Percentiles rank a stretch among this genome's conserved stretches.
These are phyloP conservation scores for Pseudevernia furfuracea DNA, from an alignment of 495 filamentous ascomycete genomes.

Conservation along the genomic window DNA sequence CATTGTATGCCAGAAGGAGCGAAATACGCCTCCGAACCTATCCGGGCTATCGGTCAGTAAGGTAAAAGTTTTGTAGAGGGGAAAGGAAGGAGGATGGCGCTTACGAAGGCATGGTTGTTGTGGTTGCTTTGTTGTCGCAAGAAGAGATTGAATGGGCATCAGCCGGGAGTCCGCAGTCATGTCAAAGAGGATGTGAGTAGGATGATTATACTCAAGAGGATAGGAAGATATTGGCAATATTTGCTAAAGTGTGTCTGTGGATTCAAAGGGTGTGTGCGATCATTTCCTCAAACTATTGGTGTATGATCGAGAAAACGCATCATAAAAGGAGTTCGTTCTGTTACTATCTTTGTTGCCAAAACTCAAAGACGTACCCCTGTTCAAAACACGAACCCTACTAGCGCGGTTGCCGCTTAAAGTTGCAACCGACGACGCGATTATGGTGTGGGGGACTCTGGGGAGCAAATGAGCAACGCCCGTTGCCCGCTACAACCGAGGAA, in stretches of 20 bases:
- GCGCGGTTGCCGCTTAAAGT: conserved; percentile 5
- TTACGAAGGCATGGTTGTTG: conserved; percentile 22
- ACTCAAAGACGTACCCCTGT: background rate
- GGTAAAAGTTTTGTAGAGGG: background rate
- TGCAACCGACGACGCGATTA: conserved; percentile 1
- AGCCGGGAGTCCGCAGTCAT: conserved; percentile 10
- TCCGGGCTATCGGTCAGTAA: conserved; percentile 10
- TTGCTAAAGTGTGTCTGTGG: background rate
- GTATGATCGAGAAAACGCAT: no score
- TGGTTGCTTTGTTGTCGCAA: conserved; percentile 16
- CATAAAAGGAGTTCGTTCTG: conserved; percentile 4
- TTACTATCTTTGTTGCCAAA: conserved; percentile 5
- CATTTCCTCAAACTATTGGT: background rate
- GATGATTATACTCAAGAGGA: background rate
- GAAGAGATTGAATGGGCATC: conserved; percentile 2
- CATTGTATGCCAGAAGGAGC: conserved; percentile 95
- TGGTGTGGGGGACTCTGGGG: no score
- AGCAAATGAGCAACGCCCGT: no score
- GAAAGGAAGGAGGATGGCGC: background rate
- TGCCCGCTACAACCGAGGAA: no score
- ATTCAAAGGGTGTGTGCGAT: background rate
- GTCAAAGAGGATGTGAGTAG: background rate
- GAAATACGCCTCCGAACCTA: conserved; percentile 57
- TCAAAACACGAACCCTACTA: conserved; percentile 5
- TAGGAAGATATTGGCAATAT: background rate